Conservation (phyloP, 257 asterid genomes). For the Solanum medicagineum region DNA sequence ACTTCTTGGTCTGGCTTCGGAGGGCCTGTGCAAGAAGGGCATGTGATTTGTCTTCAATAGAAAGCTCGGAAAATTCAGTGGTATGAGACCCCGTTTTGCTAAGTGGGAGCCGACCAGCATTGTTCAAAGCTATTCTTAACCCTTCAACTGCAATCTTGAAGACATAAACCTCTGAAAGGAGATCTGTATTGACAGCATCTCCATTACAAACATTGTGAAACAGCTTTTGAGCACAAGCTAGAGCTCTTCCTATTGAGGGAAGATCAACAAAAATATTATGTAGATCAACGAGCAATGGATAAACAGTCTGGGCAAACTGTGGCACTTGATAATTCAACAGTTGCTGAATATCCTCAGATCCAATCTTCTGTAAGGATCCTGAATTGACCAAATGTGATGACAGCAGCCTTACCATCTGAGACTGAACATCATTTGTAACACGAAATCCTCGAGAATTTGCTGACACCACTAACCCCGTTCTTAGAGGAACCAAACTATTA, state of each 20-base stretch:
- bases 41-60: constrained; percentile 60
- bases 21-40: constrained; percentile 80
- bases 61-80: constrained; percentile 45
- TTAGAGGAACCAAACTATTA: constrained; percentile 27
- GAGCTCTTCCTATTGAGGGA: constrained; percentile 57
- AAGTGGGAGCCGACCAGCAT: constrained; percentile 49
- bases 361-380: constrained; percentile 10
- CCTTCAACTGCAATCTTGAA: constrained; percentile 84
- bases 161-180: constrained; percentile 61
- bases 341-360: constrained; percentile 22
- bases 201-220: constrained; percentile 62
- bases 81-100: constrained; percentile 8
- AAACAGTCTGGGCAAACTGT: constrained; percentile 57
- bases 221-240: constrained; percentile 79
- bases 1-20: constrained; percentile 53
- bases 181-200: constrained; percentile 33
- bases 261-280: constrained; percentile 47
- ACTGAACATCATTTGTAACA: constrained; percentile 32
- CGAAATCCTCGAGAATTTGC: constrained; percentile 15
- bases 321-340: constrained; percentile 53
- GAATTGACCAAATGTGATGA: constrained; percentile 29
- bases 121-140: constrained; percentile 68
- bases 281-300: constrained; percentile 73
- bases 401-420: constrained; percentile 48
- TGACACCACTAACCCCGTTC: constrained; percentile 16